Conservation (phyloP, 2,329 filamentous ascomycete genomes). For the Ceratocystis alfenasii region DNA sequence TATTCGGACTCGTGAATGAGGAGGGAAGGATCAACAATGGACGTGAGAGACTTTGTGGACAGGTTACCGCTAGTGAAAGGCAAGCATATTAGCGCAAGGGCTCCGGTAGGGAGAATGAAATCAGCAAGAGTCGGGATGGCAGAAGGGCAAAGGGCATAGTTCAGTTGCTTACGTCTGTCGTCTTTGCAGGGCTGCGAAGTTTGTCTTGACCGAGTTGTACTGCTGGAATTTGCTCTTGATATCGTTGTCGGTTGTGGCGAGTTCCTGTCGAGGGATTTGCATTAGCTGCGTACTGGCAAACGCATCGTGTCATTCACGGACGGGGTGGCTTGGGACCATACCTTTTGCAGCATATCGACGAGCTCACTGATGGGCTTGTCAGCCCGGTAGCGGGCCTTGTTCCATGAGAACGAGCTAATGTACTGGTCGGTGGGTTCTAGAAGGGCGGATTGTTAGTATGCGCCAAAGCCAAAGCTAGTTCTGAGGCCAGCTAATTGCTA, state of each 20-base stretch:
- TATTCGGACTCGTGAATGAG: slow-evolving; percentile 88
- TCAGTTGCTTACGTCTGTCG: slow-evolving; percentile 62
- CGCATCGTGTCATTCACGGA: neutral
- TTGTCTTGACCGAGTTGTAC: slow-evolving; percentile 84
- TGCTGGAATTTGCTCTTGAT: slow-evolving; percentile 89
- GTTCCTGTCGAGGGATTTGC: slow-evolving; percentile 46
- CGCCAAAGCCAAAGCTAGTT: neutral
- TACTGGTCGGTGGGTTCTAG: slow-evolving; percentile 93
- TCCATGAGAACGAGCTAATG: slow-evolving; percentile 81
- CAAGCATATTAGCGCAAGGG: slow-evolving; percentile 18
- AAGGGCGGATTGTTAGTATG: slow-evolving; percentile 13
- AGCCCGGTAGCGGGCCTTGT: slow-evolving; percentile 91
- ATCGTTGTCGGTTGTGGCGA: slow-evolving; percentile 85
- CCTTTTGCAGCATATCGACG: slow-evolving; percentile 80
- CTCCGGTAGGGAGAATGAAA: neutral
- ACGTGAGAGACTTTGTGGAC: slow-evolving; percentile 82
- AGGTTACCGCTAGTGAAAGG: slow-evolving; percentile 61
- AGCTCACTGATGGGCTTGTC: slow-evolving; percentile 83
- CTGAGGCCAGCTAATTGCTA: slow-evolving; percentile 7
- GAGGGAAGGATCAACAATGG: slow-evolving; percentile 68
- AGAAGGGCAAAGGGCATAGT: neutral
- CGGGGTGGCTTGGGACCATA: slow-evolving; percentile 28
- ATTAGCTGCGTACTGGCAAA: neutral
- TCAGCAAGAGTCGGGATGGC: neutral
- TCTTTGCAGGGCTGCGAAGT: slow-evolving; percentile 66